These are phyloP conservation scores for Xanthoconium stramineum DNA, from an alignment of 768 basidiomycete genomes.

Conservation along the genomic window DNA sequence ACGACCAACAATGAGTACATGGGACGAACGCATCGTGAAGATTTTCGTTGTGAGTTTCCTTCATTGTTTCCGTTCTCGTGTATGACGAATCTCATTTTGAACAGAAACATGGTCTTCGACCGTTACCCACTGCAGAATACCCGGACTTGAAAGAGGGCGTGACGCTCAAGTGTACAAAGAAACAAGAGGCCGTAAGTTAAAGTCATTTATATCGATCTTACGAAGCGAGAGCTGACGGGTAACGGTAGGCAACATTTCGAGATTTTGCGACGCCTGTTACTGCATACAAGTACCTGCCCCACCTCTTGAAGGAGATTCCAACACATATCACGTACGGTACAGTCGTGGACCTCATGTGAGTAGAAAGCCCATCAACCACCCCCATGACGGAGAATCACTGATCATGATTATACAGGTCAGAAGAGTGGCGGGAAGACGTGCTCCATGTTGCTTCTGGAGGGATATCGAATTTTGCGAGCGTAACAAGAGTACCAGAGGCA, in stretches of 20 bases:
- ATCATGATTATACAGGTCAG: not conserved
- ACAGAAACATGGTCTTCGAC: constrained; percentile 6
- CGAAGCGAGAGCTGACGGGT: not conserved
- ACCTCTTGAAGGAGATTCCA: not conserved
- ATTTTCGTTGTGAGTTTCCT: not conserved
- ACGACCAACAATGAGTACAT: not conserved
- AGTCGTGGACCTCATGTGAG: not conserved
- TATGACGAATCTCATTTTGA: too few relatives aligned
- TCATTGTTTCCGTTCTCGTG: too few relatives aligned
- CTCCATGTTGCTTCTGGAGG: not conserved
- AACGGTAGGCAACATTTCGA: not conserved
- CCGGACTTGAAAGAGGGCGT: too few relatives aligned
- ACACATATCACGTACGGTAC: constrained; percentile 4
- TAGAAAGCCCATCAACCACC: not conserved
- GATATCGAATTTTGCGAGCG: constrained; percentile 1
- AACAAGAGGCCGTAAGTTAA: constrained; percentile 1
- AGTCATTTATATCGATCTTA: too few relatives aligned
- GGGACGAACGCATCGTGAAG: constrained; percentile 8
- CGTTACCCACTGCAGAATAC: too few relatives aligned
- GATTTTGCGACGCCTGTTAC: not conserved
- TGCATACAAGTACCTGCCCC: not conserved
- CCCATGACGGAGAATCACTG: too few relatives aligned
- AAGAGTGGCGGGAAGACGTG: not conserved
- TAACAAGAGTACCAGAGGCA: not conserved
- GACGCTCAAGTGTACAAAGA: constrained; percentile 3